Evolutionary conservation across 2,329 filamentous ascomycete species (phyloP).

Genomic region (Fusarium chlamydosporum): DNA sequence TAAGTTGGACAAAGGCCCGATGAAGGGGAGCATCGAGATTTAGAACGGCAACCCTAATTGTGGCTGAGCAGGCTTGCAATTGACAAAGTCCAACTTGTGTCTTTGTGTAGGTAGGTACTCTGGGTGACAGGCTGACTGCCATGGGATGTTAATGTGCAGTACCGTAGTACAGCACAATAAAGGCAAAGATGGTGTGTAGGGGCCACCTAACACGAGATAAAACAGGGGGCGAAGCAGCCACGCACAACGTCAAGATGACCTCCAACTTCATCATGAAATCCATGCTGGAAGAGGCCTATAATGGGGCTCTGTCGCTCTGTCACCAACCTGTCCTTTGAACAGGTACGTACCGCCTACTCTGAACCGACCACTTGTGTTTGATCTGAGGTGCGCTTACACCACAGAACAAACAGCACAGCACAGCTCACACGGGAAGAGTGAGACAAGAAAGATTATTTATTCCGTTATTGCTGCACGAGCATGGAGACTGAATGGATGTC

Average conservation of each 20-base stretch:
- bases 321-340: constrained; percentile 1
- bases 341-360: background rate
- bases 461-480: constrained; percentile 30
- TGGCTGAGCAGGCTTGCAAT: constrained; percentile 37
- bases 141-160: background rate
- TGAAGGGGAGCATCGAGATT: constrained; percentile 42
- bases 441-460: constrained; percentile 20
- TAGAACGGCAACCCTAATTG: constrained; percentile 25
- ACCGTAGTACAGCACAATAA: background rate
- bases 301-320: constrained; percentile 4
- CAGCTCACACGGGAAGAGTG: constrained; percentile 10
- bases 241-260: constrained; percentile 41
- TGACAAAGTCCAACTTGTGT: constrained; percentile 11
- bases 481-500: constrained; percentile 20
- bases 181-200: constrained; percentile 50
- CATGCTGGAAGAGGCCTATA: constrained; percentile 13
- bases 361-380: constrained; percentile 17
- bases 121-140: background rate
- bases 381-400: constrained; percentile 15
- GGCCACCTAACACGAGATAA: constrained; percentile 54
- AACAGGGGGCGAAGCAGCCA: constrained; percentile 37
- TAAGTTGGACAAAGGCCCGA: constrained; percentile 35
- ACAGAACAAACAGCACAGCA: constrained; percentile 18
- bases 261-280: constrained; percentile 3
- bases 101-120: background rate